Base-by-base conservation (phyloP, 2,329 filamentous ascomycete genomes). In the Trichoderma sp. region DNA sequence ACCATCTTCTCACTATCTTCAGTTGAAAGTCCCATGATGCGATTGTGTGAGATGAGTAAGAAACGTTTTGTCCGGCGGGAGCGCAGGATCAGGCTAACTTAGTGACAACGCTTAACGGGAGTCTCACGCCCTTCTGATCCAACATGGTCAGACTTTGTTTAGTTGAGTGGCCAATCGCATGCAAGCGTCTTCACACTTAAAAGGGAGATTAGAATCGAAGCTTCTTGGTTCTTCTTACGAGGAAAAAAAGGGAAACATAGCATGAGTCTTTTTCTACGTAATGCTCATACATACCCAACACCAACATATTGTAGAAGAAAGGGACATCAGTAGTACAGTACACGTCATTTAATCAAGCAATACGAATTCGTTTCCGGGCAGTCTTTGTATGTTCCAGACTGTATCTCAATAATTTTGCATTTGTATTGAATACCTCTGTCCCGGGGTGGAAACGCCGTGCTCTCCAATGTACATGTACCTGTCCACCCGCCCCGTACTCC, bases 401-500 rank as follows among this genome's bases (percentile, higher is more conserved):
- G n/a, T 53, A 23, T 53, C 6, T 13, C 47, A 23, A 6, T 23
- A 7, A 50, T 50, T 50, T 20, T 50, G 2, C 47, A 53, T 53
- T 50, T 3, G 47, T 23, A 53, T 13, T 12, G 9, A 53, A 23
- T 53, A 53, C 47, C 11, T 23, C 11, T 13, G 4, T 12, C 2
- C n/a, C 1, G 0, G 20, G 0, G 20, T 3, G 12, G 1, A 23
- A 23, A 3, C 11, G 5, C 1, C 7, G 17, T 23, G 47, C n/a
- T 1, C 11, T 6, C 5, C 47, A 23, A 23, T 13, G 47, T 53
- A 23, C n/a, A 23, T 23, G 3, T 53, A 53, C 47, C 5, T 2
- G 47, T 53, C 20, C n/a, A 0, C 47, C 20, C n/a, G 9, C 43
- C 47, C n/a, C 20, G 20, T 23, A 28, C 32, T 15, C 28, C 36